Percentiles rank a stretch among this genome's conserved stretches.
Evolutionary conservation across 2,329 filamentous ascomycete species (phyloP).

Genomic region (Fusarium sp.): DNA sequence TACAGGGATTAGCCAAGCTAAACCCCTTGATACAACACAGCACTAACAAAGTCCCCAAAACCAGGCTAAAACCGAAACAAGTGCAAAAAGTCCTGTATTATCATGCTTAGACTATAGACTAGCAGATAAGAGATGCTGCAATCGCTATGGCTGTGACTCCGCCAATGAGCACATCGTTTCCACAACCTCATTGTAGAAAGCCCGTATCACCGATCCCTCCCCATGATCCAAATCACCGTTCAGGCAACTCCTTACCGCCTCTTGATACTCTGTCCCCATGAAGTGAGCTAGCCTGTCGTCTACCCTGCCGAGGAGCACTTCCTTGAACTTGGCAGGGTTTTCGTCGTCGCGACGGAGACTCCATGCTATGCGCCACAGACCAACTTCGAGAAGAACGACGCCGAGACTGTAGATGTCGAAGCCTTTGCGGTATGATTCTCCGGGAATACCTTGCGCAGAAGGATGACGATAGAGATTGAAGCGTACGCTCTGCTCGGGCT

Average conservation of each 20-base stretch:
- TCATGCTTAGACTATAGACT: background rate
- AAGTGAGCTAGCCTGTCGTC: conserved; percentile 7
- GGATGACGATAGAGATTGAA: conserved; percentile 10
- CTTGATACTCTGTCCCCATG: conserved; percentile 2
- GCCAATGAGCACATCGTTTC: conserved; percentile 9
- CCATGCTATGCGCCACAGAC: background rate
- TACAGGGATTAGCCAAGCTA: background rate
- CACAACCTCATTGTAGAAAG: conserved; percentile 9
- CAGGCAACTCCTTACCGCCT: conserved; percentile 3
- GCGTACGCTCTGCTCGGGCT: background rate
- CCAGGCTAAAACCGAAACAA: background rate
- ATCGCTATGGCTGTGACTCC: background rate
- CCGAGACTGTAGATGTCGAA: conserved; percentile 18
- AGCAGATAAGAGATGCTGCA: background rate
- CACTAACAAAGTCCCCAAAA: background rate
- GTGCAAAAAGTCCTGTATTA: background rate
- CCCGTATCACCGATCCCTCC: background rate
- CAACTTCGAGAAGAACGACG: conserved; percentile 8
- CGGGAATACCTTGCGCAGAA: conserved; percentile 2
- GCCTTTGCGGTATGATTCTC: background rate
- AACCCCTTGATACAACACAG: background rate
- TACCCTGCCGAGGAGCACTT: background rate
- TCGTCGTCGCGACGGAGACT: background rate
- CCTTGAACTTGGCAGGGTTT: background rate
- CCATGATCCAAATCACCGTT: background rate